Percentiles rank a stretch among this genome's conserved stretches.
Conservation (phyloP, 2,329 filamentous ascomycete genomes). For the Cladobotryum mycophilum region DNA sequence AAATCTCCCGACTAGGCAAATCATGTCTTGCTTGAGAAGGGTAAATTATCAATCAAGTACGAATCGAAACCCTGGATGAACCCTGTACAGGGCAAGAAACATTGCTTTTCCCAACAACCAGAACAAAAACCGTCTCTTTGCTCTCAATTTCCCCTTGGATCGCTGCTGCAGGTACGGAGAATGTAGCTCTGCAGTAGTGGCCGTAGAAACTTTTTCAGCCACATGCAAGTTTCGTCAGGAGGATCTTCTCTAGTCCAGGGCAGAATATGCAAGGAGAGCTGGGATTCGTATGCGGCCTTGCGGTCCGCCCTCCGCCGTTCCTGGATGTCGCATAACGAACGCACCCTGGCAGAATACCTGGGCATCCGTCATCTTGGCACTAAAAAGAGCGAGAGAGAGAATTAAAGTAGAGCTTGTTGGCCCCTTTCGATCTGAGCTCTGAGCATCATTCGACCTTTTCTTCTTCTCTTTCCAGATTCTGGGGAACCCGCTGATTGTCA, state of each 20-base stretch:
- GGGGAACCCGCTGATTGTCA: constrained; percentile 7
- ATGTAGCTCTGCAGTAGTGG: not conserved
- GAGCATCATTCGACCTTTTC: constrained; percentile 4
- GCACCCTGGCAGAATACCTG: not conserved
- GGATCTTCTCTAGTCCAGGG: too few relatives aligned
- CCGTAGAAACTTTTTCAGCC: constrained; percentile 2
- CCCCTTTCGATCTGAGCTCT: constrained; percentile 10
- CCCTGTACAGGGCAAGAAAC: not conserved
- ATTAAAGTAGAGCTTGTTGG: constrained; percentile 9
- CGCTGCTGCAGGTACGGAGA: constrained; percentile 3
- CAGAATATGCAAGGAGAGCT: constrained; percentile 1
- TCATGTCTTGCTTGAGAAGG: constrained; percentile 11
- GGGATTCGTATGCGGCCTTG: not conserved
- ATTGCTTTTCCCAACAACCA: not conserved
- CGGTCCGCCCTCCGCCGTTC: not conserved
- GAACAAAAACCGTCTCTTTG: too few relatives aligned
- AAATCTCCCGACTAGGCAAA: constrained; percentile 9
- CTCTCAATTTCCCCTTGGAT: constrained; percentile 5
- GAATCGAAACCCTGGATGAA: not conserved
- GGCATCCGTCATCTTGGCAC: constrained; percentile 7
- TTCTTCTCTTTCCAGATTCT: constrained; percentile 1
- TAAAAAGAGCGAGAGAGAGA: constrained; percentile 4
- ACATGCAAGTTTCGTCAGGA: too few relatives aligned
- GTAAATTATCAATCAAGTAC: constrained; percentile 10
- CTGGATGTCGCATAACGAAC: not conserved